Evolutionary conservation across 345 rosid species (phyloP), one percentile per base, ranked within the genome.

Genomic region (Acer campestre): DNA sequence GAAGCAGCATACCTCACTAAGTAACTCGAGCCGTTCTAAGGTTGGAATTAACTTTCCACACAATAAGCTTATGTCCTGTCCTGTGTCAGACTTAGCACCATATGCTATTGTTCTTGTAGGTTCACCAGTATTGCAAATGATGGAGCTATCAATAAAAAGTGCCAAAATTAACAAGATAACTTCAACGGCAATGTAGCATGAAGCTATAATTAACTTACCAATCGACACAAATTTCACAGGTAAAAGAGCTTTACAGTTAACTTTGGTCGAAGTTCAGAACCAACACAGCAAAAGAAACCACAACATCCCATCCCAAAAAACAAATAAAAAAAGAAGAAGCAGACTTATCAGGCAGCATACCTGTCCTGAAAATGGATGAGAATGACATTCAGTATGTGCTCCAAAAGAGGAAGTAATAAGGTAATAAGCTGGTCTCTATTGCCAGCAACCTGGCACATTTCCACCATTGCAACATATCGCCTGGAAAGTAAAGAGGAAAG

Each of bases 401-500:
- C 99, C 17, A 86, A 90, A 40, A 95, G 90, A 64, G 89, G 93
- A 73, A 94, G 90, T 74, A 93, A 82, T 71, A 95, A 80, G 69
- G 91, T 81, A 68, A 93, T 86, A 65, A 91, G 89, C 84, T 91
- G 94, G 80, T 92, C 98, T 79, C 87, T 87, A 76, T 81, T 83
- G 63, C 95, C 94, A 69, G 91, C 93, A 66, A 90, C 91, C 83
- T 83, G 88, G 85, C 97, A 95, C 97, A 93, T 93, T 86, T 95
- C 97, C 13, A 92, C 92, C 98, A 95, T 92, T 20, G 99, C 97
- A 80, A 88, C 82, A 81, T 90, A 91, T 86, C 99, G 90, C 97
- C 99, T 95, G 94, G 61, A 79, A 79, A 76, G 72, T 29, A 66
- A 20, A 20, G 56, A 78, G 66, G 67, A 72, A 23, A 10, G 10